Percentiles rank a stretch among this genome's conserved stretches.
Evolutionary conservation across 495 filamentous ascomycete genomes (phyloP).

Genomic region (Geoglossum glabrum): DNA sequence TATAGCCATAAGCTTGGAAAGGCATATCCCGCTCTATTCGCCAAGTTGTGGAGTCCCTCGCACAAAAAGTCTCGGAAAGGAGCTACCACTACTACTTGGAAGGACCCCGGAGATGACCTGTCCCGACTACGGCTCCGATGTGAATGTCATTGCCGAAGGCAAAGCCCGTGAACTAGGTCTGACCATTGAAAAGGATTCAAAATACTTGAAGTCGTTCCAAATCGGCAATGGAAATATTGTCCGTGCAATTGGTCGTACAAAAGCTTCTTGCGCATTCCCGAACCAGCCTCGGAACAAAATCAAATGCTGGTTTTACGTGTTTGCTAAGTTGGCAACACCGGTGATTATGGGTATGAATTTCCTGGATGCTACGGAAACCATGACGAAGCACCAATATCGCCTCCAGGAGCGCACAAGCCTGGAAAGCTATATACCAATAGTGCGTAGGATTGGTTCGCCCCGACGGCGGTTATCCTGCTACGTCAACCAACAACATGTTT

Average conservation of each 20-base stretch:
- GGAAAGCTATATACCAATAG: not conserved
- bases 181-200: not conserved
- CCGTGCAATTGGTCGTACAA: not conserved
- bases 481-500: not conserved
- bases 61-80: not conserved
- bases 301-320: not conserved
- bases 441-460: not conserved
- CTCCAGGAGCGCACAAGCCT: not conserved
- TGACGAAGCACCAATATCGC: not conserved
- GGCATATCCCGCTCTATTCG: no score
- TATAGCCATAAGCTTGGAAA: no score
- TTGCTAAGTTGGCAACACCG: not conserved
- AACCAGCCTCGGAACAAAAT: not conserved
- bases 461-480: not conserved
- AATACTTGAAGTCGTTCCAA: not conserved
- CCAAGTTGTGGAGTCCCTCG: no score
- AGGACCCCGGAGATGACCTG: not conserved
- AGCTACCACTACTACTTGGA: not conserved
- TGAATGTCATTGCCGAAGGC: not conserved
- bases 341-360: not conserved
- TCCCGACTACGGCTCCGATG: not conserved
- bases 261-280: not conserved
- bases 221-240: not conserved
- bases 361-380: not conserved
- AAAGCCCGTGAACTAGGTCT: not conserved